Base-by-base conservation (phyloP, 805 yeast genomes). In the Cyberlindnera meyerae region DNA sequence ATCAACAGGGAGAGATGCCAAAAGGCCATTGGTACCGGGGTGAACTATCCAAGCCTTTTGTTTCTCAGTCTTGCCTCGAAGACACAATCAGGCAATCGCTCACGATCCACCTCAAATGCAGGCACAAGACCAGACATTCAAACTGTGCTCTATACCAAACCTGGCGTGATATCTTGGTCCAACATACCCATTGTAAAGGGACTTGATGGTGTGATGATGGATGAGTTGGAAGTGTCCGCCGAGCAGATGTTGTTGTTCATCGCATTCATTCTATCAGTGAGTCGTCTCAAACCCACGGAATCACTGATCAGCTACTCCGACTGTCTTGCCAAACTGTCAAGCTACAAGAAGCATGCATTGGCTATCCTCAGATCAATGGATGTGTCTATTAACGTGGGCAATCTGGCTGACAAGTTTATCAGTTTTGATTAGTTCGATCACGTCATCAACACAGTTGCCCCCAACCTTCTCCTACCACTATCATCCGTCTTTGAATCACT, bases 351-450 rank as follows among this genome's bases (percentile, higher is more conserved):
- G 0, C 49, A 60, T 22, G 78, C 86, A 0, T 31, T 65, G 24
- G 52, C 62, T 16, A 49, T 82, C 15, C 39, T 79, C 13, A 56
- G 75, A 36, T 65, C 76, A n/a, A 66, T 82, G 54, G 66, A 72
- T 37, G 42, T 66, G 2, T 47, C 54, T 3, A 60, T 75, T 24
- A 53, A 51, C 0, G 29, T 40, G 1, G 29, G 45, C 2, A 59
- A 56, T 25, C 24, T 58, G 15, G 33, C 47, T 11, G 36, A 37
- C 4, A 12, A 29, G 3, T 28, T 37, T 6, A 54, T 70, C 3
- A 34, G 44, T 2, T 68, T 43, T 36, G 25, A 45, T 0, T 66
- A 66, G 14, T 66, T 77, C 44, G 39, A 49, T 4, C 40, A 33
- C 3, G 50, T 58, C 1, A 43, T 71, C 3, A 44, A 39, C 4